Conservation (phyloP, 108 stramenopile species). For the Nitzschia inconspicua region DNA sequence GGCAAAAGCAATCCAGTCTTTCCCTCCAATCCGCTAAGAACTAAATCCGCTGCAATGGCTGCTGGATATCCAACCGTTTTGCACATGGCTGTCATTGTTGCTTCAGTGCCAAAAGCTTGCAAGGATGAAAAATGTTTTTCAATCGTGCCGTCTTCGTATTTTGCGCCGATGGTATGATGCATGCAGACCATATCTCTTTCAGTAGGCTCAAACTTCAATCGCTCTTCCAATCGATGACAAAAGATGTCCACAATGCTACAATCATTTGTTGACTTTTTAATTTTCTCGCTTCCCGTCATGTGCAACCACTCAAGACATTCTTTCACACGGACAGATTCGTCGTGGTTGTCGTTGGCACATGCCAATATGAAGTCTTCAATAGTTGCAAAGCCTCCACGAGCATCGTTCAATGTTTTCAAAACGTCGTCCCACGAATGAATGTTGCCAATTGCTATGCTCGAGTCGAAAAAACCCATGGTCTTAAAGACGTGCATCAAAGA, state of each 20-base stretch:
- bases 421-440: slow-evolving; percentile 36
- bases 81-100: slow-evolving; percentile 63
- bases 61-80: slow-evolving; percentile 75
- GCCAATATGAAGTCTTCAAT: slow-evolving; percentile 39
- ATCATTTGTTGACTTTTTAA: slow-evolving; percentile 28
- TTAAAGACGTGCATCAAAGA: slow-evolving; percentile 49
- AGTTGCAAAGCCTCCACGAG: background rate
- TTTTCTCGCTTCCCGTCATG: slow-evolving; percentile 29
- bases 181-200: slow-evolving; percentile 75
- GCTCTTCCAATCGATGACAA: slow-evolving; percentile 47
- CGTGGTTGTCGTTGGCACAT: slow-evolving; percentile 34
- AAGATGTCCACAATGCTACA: slow-evolving; percentile 52
- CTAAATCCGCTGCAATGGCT: slow-evolving; percentile 54
- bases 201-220: slow-evolving; percentile 32
- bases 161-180: slow-evolving; percentile 60
- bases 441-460: background rate
- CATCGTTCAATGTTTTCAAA: slow-evolving; percentile 14
- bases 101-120: slow-evolving; percentile 53
- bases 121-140: slow-evolving; percentile 54
- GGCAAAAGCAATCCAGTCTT: slow-evolving; percentile 27
- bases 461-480: slow-evolving; percentile 55
- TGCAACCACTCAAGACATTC: slow-evolving; percentile 39
- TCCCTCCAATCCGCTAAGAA: slow-evolving; percentile 37
- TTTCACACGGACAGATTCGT: slow-evolving; percentile 28
- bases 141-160: slow-evolving; percentile 43